Base-by-base conservation (phyloP, 176 grass and related monocot species). In the Ampelocalamus luodianensis region DNA sequence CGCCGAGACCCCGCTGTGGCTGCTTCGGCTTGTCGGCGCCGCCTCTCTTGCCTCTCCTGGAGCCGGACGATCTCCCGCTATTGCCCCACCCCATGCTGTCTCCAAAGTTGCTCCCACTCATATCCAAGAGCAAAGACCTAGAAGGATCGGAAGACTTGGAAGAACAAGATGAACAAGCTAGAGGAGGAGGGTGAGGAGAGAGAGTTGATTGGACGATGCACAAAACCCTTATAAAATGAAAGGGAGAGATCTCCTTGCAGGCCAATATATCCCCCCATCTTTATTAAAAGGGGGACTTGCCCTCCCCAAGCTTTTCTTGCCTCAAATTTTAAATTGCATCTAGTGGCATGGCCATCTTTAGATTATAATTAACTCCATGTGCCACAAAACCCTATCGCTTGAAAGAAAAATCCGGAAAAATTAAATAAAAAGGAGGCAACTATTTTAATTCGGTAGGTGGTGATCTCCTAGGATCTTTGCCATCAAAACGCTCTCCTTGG, bases 1-100 rank as follows among this genome's bases (percentile, higher is more conserved):
- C 93, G 3, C 93, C 93, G 9, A 94, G 88, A 29, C 93, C 93
- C 17, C 93, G 79, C 68, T 94, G 93, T 14, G 93, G 93, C 81
- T 90, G 93, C 90, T 91, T 94, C 37, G 90, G 90, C 72, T 90
- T 94, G 68, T 92, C 85, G 14, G 60, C 39, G 26, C 89, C 80
- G 16, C 85, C 90, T 82, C 87, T 88, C 87, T 88, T 94, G 71
- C 90, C 90, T 81, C 70, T 94, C 82, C 87, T 80, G 59, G 90
- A 88, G 69, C 85, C 68, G 23, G 89, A 54, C 18, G 85, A 82
- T 76, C 84, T 79, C 76, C 88, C 87, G 3, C 53, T 77, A 44
- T 14, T 81, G 51, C 87, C 88, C 90, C 87, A 94, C 7, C 63
- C 89, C 89, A 87, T 87, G 85, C 54, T 87, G 6, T 91, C 80